A percentile compares a stretch with the other conserved stretches of the same genome.
Conservation (phyloP, 306 rosid genomes). For the Gynostemma pentaphyllum region DNA sequence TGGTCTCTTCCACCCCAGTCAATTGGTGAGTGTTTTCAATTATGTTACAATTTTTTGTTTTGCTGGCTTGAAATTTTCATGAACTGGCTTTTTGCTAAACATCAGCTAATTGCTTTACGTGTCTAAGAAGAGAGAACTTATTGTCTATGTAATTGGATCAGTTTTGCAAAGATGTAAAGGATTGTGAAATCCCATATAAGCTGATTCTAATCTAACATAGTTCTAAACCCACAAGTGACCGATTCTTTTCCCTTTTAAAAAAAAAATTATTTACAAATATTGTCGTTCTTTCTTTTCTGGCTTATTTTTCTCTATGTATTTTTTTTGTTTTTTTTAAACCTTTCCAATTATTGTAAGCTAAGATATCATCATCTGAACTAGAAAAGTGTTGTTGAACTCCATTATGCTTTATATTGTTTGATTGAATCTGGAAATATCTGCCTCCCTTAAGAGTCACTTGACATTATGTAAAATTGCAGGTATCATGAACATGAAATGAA, state of each 20-base stretch:
- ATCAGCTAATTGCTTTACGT: not conserved
- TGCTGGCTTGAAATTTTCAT: not conserved
- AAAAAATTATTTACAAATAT: not conserved
- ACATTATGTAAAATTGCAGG: not conserved
- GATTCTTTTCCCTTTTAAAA: not conserved
- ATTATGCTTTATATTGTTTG: not conserved
- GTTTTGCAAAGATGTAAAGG: not conserved
- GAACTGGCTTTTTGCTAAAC: not conserved
- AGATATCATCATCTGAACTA: not conserved
- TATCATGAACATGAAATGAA: not conserved
- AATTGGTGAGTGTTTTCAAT: constrained; percentile 41
- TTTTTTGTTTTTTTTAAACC: not conserved
- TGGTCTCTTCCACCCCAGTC: constrained; percentile 46
- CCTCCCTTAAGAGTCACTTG: no score
- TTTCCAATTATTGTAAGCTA: not conserved
- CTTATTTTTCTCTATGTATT: no score
- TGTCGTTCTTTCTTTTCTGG: not conserved
- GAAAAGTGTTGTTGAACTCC: not conserved
- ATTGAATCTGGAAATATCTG: no score
- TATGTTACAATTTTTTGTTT: not conserved
- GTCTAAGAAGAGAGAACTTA: not conserved
- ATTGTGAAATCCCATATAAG: not conserved
- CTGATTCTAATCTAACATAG: not conserved
- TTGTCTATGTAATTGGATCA: not conserved
- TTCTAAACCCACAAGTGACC: not conserved